Evolutionary conservation across 768 basidiomycete genomes (phyloP), one percentile per base, ranked within the genome.

Genomic region (Suillus sp.): DNA sequence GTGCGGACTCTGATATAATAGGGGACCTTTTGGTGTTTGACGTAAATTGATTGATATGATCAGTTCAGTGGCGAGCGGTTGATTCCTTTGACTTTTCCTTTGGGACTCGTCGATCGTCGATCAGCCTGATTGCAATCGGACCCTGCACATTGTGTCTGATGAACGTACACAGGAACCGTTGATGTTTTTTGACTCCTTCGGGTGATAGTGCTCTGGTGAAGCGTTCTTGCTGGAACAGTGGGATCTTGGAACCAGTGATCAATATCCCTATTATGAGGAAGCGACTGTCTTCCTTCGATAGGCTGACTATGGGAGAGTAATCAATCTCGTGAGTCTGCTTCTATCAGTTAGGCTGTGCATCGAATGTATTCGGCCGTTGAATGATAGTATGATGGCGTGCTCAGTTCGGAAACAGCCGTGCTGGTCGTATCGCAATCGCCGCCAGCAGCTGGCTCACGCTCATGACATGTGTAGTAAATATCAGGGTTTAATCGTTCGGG

Each of bases 401-500:
- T 53, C 10, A 13, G n/a, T 32, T 30, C 4, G 30, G 51, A 34
- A 11, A 53, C 34, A 10, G 51, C 51, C 18, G 51, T n/a, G 32
- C 51, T 34, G 20, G 51, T n/a, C 20, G 53, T 35, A 55, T 55
- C 56, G 38, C 18, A 27, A 57, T 57, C 56, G 13, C 18, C 18
- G 18, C 56, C 25, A 57, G 16, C 56, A 25, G 11, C 54, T 35
- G 14, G 53, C 34, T 56, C 54, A 37, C 37, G 9, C 10, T n/a
- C n/a, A n/a, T n/a, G n/a, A n/a, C 14, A 35, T 2, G 22, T 5
- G 35, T 37, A 10, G 22, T 7, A 10, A 14, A 35, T 16, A 22
- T 14, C 53, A 55, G 8, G 22, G 7, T 14, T 5, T 2, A 22
- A 55, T 38, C 22, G 14, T 18, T 8, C 35, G 16, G 11, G 2